These are phyloP conservation scores for Asterella californica DNA, from an alignment of 225 moss, liverwort and hornwort species.

Conservation along the genomic window DNA sequence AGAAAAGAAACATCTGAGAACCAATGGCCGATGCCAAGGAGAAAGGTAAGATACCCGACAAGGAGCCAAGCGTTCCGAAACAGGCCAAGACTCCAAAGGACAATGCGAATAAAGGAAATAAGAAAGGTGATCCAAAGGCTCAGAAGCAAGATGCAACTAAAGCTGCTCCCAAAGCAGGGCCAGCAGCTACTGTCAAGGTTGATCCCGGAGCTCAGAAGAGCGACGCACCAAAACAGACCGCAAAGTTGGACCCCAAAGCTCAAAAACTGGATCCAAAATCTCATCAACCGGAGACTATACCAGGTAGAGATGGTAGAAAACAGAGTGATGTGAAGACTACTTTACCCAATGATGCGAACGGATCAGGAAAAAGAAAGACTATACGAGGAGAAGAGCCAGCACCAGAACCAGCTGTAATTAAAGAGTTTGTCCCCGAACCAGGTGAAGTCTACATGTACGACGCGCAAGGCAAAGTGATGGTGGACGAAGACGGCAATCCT, in stretches of 20 bases:
- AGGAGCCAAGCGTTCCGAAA: background rate
- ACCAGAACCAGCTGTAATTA: background rate
- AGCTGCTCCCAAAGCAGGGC: constrained; percentile 10
- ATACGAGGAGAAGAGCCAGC: background rate
- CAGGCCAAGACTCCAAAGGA: background rate
- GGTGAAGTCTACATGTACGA: constrained; percentile 29
- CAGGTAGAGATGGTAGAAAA: constrained; percentile 1
- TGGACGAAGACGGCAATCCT: constrained; percentile 31
- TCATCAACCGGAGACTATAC: background rate
- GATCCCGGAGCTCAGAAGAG: constrained; percentile 12
- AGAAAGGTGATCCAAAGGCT: background rate
- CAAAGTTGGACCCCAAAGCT: constrained; percentile 10
- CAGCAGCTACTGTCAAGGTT: background rate
- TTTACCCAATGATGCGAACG: background rate
- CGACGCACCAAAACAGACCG: background rate
- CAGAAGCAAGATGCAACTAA: background rate
- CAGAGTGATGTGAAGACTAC: background rate
- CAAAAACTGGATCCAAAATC: constrained; percentile 4
- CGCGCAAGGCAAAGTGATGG: constrained; percentile 35
- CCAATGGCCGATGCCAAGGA: constrained; percentile 28
- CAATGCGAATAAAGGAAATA: background rate
- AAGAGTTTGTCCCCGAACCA: background rate
- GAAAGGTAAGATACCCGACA: constrained; percentile 14
- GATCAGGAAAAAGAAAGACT: background rate
- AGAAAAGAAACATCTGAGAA: background rate